Evolutionary conservation across 78 protist genomes (phyloP).

Genomic region (Pigoraptor vietnamica): DNA sequence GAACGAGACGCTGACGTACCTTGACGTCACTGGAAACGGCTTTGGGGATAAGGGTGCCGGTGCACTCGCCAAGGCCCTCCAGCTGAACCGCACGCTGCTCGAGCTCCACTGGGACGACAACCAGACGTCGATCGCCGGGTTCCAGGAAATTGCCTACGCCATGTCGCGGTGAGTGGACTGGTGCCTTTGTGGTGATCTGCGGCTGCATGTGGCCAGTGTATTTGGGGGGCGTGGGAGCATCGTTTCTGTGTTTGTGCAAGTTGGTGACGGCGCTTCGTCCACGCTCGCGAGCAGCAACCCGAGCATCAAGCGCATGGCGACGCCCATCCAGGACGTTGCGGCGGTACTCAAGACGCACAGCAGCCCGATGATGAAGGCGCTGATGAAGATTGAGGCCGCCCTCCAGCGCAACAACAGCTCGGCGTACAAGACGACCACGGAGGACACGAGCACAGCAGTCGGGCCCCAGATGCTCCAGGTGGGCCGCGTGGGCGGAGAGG

Average conservation of each 20-base stretch:
- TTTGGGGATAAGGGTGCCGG: constrained; percentile 64
- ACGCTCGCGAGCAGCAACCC: too few species aligned
- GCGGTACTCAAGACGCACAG: not conserved
- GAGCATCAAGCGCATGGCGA: not conserved
- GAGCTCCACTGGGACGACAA: constrained; percentile 38
- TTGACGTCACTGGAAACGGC: constrained; percentile 55
- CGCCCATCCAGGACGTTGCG: not conserved
- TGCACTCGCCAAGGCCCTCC: constrained; percentile 61
- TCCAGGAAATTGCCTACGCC: not conserved
- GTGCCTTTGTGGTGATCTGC: too few species aligned
- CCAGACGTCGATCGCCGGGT: not conserved
- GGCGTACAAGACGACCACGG: not conserved
- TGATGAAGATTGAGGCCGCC: not conserved
- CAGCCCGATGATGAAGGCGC: not conserved
- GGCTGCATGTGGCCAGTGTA: too few species aligned
- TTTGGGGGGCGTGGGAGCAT: too few species aligned
- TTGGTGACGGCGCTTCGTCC: too few species aligned
- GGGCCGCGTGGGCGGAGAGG: not conserved
- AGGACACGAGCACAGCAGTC: not conserved
- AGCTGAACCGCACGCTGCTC: constrained; percentile 45
- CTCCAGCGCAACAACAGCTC: not conserved
- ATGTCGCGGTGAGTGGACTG: not conserved
- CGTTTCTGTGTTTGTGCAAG: too few species aligned
- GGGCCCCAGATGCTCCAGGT: not conserved
- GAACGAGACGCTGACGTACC: constrained; percentile 27